These are phyloP conservation scores for Zymoseptoria ardabiliae DNA, from an alignment of 2,329 filamentous ascomycete genomes.

Conservation along the genomic window DNA sequence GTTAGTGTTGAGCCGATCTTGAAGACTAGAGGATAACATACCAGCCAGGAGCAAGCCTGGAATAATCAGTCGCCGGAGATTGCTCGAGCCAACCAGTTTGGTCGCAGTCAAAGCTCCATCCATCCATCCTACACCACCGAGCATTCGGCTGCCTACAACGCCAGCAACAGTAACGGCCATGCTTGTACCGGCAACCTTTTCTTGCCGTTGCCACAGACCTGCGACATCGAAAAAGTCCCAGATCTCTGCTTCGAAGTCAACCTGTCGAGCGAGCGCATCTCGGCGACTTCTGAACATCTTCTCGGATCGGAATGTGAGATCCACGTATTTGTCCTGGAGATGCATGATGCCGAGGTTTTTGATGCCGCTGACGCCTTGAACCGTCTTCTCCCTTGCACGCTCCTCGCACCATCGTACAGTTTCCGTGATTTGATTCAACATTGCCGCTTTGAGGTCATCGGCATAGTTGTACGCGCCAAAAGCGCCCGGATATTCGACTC, in stretches of 20 bases:
- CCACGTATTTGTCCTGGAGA: slow-evolving; percentile 77
- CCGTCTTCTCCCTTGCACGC: slow-evolving; percentile 68
- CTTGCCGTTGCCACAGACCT: slow-evolving; percentile 76
- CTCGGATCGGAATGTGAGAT: slow-evolving; percentile 81
- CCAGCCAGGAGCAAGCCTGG: slow-evolving; percentile 72
- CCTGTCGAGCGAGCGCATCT: slow-evolving; percentile 73
- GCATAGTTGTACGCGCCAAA: slow-evolving; percentile 84
- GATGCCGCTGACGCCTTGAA: slow-evolving; percentile 75
- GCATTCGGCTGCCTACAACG: slow-evolving; percentile 70
- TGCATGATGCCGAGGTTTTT: slow-evolving; percentile 83
- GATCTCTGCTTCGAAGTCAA: slow-evolving; percentile 80
- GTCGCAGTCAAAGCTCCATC: slow-evolving; percentile 76
- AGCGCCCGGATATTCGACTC: slow-evolving; percentile 79
- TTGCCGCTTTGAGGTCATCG: slow-evolving; percentile 84
- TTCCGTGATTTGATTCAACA: slow-evolving; percentile 78
- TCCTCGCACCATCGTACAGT: slow-evolving; percentile 78
- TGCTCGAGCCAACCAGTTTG: slow-evolving; percentile 74
- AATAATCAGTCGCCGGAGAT: slow-evolving; percentile 70
- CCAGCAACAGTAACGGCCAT: slow-evolving; percentile 90
- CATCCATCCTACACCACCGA: slow-evolving; percentile 82
- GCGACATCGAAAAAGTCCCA: slow-evolving; percentile 90
- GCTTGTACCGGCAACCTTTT: slow-evolving; percentile 88
- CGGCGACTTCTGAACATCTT: slow-evolving; percentile 86
- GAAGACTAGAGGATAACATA: slow-evolving; percentile 41
- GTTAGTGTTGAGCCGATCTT: slow-evolving; percentile 28